These are phyloP conservation scores for Oldenlandia corymbosa DNA, from an alignment of 257 asterid species.

Conservation along the genomic window DNA sequence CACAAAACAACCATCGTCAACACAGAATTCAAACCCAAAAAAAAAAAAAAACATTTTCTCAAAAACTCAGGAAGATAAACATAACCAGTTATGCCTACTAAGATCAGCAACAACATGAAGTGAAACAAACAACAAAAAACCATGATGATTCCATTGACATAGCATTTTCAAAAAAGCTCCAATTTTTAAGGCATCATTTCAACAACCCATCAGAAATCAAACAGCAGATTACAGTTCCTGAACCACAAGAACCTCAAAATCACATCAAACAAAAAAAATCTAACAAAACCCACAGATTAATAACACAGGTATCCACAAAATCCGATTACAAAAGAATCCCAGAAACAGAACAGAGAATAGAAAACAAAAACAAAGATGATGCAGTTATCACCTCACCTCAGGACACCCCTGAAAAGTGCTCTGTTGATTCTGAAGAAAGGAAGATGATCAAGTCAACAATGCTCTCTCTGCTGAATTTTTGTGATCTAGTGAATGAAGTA, in stretches of 20 bases:
- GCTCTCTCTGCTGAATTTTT: neutral
- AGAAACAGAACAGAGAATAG: neutral
- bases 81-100: no score
- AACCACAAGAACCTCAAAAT: neutral
- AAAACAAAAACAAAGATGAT: neutral
- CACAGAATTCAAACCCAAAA: neutral
- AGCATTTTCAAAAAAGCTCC: no score
- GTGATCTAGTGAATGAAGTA: neutral
- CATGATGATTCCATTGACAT: no score
- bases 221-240: neutral
- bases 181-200: no score
- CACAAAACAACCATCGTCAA: neutral
- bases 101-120: no score
- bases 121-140: no score
- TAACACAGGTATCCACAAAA: no score
- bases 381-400: slow-evolving; percentile 10
- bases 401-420: slow-evolving; percentile 16
- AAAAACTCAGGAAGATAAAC: no score
- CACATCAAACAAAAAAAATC: neutral
- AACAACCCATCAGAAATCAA: no score
- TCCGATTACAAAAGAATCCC: neutral
- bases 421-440: neutral
- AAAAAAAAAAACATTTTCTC: neutral
- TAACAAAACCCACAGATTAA: slow-evolving; percentile 9
- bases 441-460: neutral